A percentile compares a stretch with the other conserved stretches of the same genome.
phyloP scores from a whole-genome alignment of 2,329 filamentous ascomycete species.

The Xylariaceae sp. region DNA sequence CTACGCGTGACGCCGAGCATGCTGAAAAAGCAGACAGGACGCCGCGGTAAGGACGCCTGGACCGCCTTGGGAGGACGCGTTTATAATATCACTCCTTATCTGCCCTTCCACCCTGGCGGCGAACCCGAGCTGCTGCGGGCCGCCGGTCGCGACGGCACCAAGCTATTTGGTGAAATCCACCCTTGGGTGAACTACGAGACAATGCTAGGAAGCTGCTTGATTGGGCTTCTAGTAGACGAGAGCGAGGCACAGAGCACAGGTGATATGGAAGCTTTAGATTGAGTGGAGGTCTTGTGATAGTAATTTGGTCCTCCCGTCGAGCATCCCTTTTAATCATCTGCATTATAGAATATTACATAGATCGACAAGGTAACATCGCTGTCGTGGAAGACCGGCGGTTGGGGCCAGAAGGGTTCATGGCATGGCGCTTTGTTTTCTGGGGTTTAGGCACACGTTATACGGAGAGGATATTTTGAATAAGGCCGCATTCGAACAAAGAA shows the following conservation, averaged over 20 bases:
- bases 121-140: slow-evolving; percentile 72
- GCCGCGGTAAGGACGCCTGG: slow-evolving; percentile 88
- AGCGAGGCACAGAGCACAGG: slow-evolving; percentile 38
- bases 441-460: neutral
- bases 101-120: slow-evolving; percentile 89
- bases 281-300: slow-evolving; percentile 21
- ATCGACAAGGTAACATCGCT: no score
- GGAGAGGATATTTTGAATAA: neutral
- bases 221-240: slow-evolving; percentile 69
- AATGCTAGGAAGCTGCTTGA: slow-evolving; percentile 67
- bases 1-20: slow-evolving; percentile 81
- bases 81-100: slow-evolving; percentile 91
- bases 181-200: slow-evolving; percentile 76
- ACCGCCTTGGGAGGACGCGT: slow-evolving; percentile 87
- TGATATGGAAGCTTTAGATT: slow-evolving; percentile 68
- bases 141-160: slow-evolving; percentile 66
- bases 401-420: no score
- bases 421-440: no score
- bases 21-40: slow-evolving; percentile 78
- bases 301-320: neutral
- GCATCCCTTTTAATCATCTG: neutral
- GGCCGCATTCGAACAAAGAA: neutral
- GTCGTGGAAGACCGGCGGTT: no score
- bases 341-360: no score
- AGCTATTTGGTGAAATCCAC: slow-evolving; percentile 70